Base-by-base conservation (phyloP, 345 rosid species). In the Eutrema yunnanense region DNA sequence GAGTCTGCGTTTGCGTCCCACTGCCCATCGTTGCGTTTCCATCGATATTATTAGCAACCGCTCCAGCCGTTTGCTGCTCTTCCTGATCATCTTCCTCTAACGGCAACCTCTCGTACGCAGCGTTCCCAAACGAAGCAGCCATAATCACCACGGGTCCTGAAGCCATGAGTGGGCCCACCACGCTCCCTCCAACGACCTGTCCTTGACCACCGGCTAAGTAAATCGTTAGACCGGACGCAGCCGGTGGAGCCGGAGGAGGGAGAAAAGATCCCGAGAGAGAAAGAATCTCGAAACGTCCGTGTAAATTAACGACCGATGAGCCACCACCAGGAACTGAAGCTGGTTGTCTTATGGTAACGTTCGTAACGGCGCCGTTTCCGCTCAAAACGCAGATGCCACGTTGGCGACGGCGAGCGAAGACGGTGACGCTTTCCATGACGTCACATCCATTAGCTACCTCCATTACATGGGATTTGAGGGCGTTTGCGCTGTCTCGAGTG, bases 201-300 rank as follows among this genome's bases (percentile, higher is more conserved):
- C 98, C 98, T 78, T 93, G 98, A 30, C 98, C 97, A n/a, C 97
- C 97, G 30, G 97, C 97, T 67, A 93, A 61, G 58, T 93, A 93
- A 46, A 93, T 85, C 5, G 97, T 89, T 77, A 93, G 75, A 56
- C 89, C 94, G 0, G 98, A 87, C 0, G 96, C 95, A 13, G 96
- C 94, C 6, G 94, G 87, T 8, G 98, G 98, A 2, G 97, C 98
- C 0, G 98, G 98, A 2, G 98, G 98, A 16, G 98, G 98, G 38
- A 93, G 80, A 69, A 90, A 88, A 10, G 97, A 90, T 0, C 98
- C 98, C 0, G 97, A 86, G 13, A 93, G 85, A 8, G 98, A 93
- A 52, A 93, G 79, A 69, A 93, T 86, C 87, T 93, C 98, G 65
- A 93, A 90, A 71, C 97, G 84, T 14, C 98, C 98, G 38, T 93